These are phyloP conservation scores for Sugiyamaella americana DNA, from an alignment of 805 yeast genomes.

Conservation along the genomic window DNA sequence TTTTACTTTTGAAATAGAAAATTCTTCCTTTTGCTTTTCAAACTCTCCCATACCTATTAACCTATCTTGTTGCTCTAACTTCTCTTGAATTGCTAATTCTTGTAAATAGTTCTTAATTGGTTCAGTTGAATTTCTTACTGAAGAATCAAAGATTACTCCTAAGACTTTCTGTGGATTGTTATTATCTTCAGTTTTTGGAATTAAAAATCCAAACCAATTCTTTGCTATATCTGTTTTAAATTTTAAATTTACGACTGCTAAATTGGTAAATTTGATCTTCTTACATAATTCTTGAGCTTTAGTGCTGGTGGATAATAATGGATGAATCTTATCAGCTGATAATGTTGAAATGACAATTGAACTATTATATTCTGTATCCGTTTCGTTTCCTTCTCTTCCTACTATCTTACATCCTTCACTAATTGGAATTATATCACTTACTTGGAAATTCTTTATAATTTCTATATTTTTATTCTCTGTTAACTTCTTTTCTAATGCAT, in stretches of 20 bases:
- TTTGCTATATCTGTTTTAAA: constrained; percentile 35
- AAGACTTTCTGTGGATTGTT: constrained; percentile 52
- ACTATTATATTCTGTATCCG: not conserved
- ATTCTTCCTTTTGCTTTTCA: not conserved
- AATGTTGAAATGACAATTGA: constrained; percentile 20
- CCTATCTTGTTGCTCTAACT: not conserved
- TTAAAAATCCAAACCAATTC: constrained; percentile 82
- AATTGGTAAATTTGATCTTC: constrained; percentile 51
- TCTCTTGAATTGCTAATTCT: not conserved
- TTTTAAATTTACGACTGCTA: constrained; percentile 67
- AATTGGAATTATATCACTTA: constrained; percentile 9
- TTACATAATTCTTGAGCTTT: constrained; percentile 9
- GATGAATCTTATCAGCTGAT: constrained; percentile 15
- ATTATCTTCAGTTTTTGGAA: constrained; percentile 50
- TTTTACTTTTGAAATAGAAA: not conserved
- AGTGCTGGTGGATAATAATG: constrained; percentile 8
- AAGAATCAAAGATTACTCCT: constrained; percentile 90
- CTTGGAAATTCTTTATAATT: constrained; percentile 17
- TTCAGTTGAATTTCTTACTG: constrained; percentile 55
- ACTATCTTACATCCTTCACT: constrained; percentile 6
- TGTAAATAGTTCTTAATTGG: constrained; percentile 22
- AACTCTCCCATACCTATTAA: not conserved
- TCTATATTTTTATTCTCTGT: constrained; percentile 7
- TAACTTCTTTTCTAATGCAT: constrained; percentile 23
- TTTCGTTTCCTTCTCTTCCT: constrained; percentile 5